phyloP scores from a whole-genome alignment of 345 rosid species.

The Camelina laxa region DNA sequence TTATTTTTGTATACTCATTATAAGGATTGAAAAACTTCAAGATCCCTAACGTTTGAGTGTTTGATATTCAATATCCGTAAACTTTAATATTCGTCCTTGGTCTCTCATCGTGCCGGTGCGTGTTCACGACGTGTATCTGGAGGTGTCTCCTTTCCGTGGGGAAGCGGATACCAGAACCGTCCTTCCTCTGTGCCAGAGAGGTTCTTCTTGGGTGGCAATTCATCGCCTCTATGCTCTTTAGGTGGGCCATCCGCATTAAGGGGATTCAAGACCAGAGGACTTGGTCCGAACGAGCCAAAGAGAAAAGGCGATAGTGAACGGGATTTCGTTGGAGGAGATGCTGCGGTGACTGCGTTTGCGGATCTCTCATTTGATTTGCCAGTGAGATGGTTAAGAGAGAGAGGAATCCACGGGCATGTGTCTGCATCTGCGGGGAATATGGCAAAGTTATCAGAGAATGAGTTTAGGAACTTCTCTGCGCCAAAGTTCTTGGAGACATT shows the following conservation, averaged over 20 bases:
- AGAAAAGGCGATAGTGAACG: conserved; percentile 57
- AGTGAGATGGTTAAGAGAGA: conserved; percentile 74
- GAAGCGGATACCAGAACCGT: conserved; percentile 58
- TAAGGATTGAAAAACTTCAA: no score
- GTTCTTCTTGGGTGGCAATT: conserved; percentile 89
- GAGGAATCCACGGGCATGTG: conserved; percentile 87
- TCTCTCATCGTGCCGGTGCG: no score
- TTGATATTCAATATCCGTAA: no score
- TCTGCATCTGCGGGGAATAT: conserved; percentile 91
- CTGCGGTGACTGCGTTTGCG: conserved; percentile 82
- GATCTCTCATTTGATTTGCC: conserved; percentile 95
- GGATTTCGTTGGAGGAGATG: conserved; percentile 93
- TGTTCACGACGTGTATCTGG: conserved; percentile 75
- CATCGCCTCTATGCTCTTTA: conserved; percentile 74
- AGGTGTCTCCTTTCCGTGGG: conserved; percentile 83
- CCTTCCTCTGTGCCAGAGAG: conserved; percentile 81
- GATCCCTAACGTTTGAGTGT: no score
- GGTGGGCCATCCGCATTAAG: conserved; percentile 86
- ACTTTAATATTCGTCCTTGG: no score
- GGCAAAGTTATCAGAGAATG: conserved; percentile 73
- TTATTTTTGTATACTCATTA: no score
- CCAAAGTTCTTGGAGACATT: conserved; percentile 62
- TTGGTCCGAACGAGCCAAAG: conserved; percentile 82
- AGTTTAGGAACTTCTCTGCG: conserved; percentile 59
- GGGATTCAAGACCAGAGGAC: conserved; percentile 83